Evolutionary conservation across 257 asterid genomes (phyloP), one percentile per base, ranked within the genome.

Genomic region (Solanum piurae): DNA sequence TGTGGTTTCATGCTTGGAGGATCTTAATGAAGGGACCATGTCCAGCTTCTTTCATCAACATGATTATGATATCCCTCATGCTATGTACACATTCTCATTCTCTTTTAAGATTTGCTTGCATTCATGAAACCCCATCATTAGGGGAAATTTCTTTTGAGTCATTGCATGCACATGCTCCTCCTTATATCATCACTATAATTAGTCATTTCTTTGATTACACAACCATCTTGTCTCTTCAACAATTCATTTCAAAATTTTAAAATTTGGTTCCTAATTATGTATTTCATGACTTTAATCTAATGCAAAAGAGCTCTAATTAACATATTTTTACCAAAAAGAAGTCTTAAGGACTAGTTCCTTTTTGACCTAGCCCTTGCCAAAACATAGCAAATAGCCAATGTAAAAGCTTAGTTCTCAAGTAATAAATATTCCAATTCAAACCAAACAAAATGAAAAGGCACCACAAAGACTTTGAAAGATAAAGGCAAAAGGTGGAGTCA

Each of bases 21-120:
- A 91, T 88, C 86, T 89, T 64, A 44, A 44, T 44, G 9, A 69
- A 66, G 90, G 94, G 89, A 92, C 95, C 85, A 77, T 34, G 73
- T 27, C 40, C 89, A 84, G 79, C 90, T 91, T 90, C 95, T 91
- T 91, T 90, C 95, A 93, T 92, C 95, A 92, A 93, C 80, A 92
- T 92, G 92, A 91, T 77, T 91, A 93, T 93, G 94, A 93, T 93
- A 96, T 88, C 90, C 87, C 94, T 95, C 94, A 91, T 90, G 93
- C 91, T 89, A 88, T 88, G 88, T 90, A 89, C 94, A 91, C 69
- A 82, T 79, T 75, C 86, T 37, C 29, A 55, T 33, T 72, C 37
- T 76, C 86, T 80, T 52, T 80, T 80, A 38, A 36, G 55, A 73
- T 72, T 75, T 90, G 44, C 37, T 52, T 80, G 85, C 88, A 12